phyloP scores from a whole-genome alignment of 305 asterid genomes.

The Withania somnifera region DNA sequence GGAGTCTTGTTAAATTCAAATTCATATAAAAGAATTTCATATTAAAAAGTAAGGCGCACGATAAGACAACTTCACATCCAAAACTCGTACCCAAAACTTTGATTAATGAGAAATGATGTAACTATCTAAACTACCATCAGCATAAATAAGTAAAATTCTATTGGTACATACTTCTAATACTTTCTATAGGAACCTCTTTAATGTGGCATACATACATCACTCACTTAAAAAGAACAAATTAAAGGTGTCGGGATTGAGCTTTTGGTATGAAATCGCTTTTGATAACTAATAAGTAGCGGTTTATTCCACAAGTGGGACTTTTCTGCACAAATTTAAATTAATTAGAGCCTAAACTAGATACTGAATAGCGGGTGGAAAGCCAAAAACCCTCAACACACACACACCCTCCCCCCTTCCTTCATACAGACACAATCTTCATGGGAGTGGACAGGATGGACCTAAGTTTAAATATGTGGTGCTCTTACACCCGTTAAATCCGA shows the following conservation, averaged over 20 bases:
- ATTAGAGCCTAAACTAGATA: background rate
- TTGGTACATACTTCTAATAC: background rate
- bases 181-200: background rate
- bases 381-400: no score
- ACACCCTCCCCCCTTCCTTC: no score
- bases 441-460: no score
- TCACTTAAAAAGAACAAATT: background rate
- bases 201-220: background rate
- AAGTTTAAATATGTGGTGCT: no score
- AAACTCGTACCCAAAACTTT: background rate
- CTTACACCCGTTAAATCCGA: no score
- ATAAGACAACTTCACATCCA: background rate
- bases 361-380: no score
- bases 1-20: rapidly evolving
- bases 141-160: background rate
- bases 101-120: background rate
- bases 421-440: background rate
- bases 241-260: rapidly evolving
- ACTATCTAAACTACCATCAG: background rate
- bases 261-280: background rate
- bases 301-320: background rate
- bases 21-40: rapidly evolving
- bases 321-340: background rate
- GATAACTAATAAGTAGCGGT: background rate
- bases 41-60: rapidly evolving